Conservation (phyloP, 371 early-diverging fungal genomes). For the Mortierella sp. region DNA sequence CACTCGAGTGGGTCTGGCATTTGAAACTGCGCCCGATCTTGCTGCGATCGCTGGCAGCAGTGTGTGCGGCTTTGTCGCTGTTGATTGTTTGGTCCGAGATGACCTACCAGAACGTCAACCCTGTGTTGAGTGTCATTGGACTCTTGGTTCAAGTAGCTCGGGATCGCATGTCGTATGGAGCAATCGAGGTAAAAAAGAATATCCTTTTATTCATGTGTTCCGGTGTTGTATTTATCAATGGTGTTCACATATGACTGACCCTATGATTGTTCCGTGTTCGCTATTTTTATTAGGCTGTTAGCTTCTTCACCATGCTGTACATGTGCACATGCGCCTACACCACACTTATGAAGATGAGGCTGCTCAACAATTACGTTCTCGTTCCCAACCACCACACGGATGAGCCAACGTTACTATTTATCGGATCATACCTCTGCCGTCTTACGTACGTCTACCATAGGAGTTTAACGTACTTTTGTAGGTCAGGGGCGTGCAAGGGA, state of each 20-base stretch:
- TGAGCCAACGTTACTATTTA: slow-evolving; percentile 89
- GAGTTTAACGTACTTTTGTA: neutral
- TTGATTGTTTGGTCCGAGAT: slow-evolving; percentile 94
- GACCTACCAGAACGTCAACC: slow-evolving; percentile 78
- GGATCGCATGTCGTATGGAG: slow-evolving; percentile 65
- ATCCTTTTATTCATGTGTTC: neutral
- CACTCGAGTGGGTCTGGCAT: slow-evolving; percentile 89
- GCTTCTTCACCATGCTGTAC: slow-evolving; percentile 85
- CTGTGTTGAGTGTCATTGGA: slow-evolving; percentile 72
- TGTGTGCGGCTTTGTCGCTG: slow-evolving; percentile 74
- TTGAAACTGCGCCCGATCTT: slow-evolving; percentile 76
- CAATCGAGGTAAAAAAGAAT: slow-evolving; percentile 64
- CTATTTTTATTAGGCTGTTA: slow-evolving; percentile 66
- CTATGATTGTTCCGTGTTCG: neutral
- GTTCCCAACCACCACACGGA: slow-evolving; percentile 94
- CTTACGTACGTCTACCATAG: slow-evolving; percentile 67
- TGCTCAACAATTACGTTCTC: slow-evolving; percentile 87
- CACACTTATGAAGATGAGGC: slow-evolving; percentile 87
- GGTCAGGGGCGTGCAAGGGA: neutral
- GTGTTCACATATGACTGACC: neutral
- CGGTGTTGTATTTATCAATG: neutral
- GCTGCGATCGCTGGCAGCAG: slow-evolving; percentile 68
- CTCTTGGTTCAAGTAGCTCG: slow-evolving; percentile 61
- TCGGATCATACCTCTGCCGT: slow-evolving; percentile 92
- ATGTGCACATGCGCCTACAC: slow-evolving; percentile 95